Evolutionary conservation across 768 basidiomycete species (phyloP), one percentile per base, ranked within the genome.

Genomic region (Candolleomyces eurysporus): DNA sequence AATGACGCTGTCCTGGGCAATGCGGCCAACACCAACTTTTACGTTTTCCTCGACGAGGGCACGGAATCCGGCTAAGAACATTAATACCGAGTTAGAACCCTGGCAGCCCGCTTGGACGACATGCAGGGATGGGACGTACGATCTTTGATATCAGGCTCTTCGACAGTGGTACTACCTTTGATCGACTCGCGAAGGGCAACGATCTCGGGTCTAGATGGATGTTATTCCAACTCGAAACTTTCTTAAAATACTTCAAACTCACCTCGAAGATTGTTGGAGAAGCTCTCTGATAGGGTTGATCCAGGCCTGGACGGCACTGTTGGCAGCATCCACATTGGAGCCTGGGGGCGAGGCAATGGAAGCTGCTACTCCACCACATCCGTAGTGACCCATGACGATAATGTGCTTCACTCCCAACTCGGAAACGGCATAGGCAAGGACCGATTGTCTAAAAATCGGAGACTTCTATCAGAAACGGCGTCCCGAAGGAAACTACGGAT

Each of bases 341-440:
- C 43, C 39, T 1, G 71, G 68, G 2, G 67, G 66, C 1, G 70
- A 63, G n/a, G 69, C 66, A 59, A 76, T 76, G 6, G 77, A 71
- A 31, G 77, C 76, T 13, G 73, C 78, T 13, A 79, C 72, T 36
- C 78, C 78, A 17, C 78, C 76, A 58, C 78, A 79, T 0, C 78
- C 78, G 53, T 79, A 79, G 62, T 79, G 78, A 0, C 78, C 78
- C 75, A 79, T 76, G 14, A 79, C 75, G 51, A 79, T 72, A 53
- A 79, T 67, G 50, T 79, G 78, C 52, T 74, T 69, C 14, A 79
- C 77, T 4, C 69, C 68, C 13, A 79, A 68, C 17, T 66, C 67
- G 17, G 73, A 65, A 17, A 79, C 73, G 10, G 76, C 78, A 49
- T 78, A 79, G 0, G 75, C 71, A n/a, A 79, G 69, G 16, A 76